Conservation (phyloP, 345 rosid genomes). For the Gossypium sturtianum region DNA sequence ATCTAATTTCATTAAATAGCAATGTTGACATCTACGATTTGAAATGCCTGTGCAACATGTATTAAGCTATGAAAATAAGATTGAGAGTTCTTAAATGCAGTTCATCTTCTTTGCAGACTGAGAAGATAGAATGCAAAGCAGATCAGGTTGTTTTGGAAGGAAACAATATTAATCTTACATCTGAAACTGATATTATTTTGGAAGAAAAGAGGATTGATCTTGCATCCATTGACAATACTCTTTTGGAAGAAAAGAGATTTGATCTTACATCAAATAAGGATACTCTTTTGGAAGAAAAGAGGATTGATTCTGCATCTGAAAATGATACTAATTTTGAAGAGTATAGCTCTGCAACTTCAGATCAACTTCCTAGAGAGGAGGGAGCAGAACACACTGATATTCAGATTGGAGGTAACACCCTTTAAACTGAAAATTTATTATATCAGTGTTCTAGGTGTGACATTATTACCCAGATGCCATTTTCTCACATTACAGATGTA, state of each 20-base stretch:
- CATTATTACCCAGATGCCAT: not conserved
- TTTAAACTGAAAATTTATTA: not conserved
- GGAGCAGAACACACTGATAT: constrained; percentile 29
- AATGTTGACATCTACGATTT: not conserved
- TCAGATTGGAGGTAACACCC: constrained; percentile 45
- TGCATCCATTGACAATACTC: constrained; percentile 6
- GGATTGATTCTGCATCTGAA: constrained; percentile 16
- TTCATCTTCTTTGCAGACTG: constrained; percentile 35
- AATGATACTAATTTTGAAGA: constrained; percentile 15
- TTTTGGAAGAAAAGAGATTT: constrained; percentile 17
- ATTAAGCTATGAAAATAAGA: not conserved
- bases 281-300: constrained; percentile 16
- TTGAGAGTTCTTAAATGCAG: not conserved
- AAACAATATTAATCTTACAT: constrained; percentile 18
- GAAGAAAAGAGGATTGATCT: constrained; percentile 24
- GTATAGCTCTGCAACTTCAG: constrained; percentile 12
- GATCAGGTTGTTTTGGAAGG: constrained; percentile 12
- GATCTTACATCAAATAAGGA: constrained; percentile 20
- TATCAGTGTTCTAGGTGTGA: not conserved
- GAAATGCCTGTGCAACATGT: not conserved
- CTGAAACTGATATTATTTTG: constrained; percentile 12
- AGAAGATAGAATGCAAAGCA: constrained; percentile 29
- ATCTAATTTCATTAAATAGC: not conserved
- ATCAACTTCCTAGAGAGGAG: constrained; percentile 25
- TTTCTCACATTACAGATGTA: not conserved